Evolutionary conservation across 495 filamentous ascomycete genomes (phyloP).

Genomic region (Penicillium cinerascens): DNA sequence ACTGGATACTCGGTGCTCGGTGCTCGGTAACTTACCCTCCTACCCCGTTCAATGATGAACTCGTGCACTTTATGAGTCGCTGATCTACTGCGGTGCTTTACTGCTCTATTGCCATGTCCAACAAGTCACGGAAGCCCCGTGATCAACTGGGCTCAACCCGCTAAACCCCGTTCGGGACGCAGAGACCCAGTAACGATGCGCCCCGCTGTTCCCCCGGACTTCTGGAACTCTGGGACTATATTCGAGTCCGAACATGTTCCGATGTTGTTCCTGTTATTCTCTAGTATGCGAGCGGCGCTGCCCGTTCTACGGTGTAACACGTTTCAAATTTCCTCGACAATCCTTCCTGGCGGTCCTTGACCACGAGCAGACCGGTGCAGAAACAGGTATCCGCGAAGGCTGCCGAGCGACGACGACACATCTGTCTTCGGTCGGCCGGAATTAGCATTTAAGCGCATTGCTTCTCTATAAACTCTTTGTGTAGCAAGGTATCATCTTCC

Average conservation of each 20-base stretch:
- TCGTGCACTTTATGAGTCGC: too few species aligned
- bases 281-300: too few species aligned
- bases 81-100: too few species aligned
- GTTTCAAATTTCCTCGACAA: constrained; percentile 57
- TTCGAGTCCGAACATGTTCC: too few species aligned
- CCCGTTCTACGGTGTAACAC: too few species aligned
- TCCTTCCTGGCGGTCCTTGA: constrained; percentile 78
- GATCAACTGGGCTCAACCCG: background rate
- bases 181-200: too few species aligned
- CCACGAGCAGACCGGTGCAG: constrained; percentile 66
- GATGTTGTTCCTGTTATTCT: constrained; percentile 71
- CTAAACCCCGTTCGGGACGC: too few species aligned
- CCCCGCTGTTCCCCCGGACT: constrained; percentile 7
- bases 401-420: constrained; percentile 64
- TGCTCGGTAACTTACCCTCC: too few species aligned
- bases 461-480: too few species aligned
- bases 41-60: too few species aligned
- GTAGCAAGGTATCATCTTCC: too few species aligned
- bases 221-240: background rate
- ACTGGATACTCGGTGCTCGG: too few species aligned
- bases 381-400: constrained; percentile 69
- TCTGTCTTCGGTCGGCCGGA: constrained; percentile 24
- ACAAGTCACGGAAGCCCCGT: background rate
- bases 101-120: background rate
- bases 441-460: background rate